Base-by-base conservation (phyloP, 805 yeast species). In the Grigorovia yakushimaensis region DNA sequence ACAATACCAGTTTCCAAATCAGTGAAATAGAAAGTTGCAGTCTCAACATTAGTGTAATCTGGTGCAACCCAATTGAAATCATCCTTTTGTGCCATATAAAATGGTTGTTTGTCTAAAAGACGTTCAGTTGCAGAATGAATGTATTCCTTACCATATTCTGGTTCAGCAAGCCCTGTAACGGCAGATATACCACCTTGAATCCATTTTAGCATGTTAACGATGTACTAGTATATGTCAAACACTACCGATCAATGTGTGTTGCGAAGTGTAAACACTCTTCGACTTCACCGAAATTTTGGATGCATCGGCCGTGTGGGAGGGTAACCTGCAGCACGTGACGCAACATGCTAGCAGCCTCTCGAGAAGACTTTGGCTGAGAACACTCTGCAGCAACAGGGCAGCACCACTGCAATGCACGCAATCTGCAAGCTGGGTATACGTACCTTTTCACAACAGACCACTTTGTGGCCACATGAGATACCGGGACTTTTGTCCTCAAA, bases 91-190 rank as follows among this genome's bases (percentile, higher is more conserved):
- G 93, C 76, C 20, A 69, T 73, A 24, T 81, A 72, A 58, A 70
- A 85, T 1, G 85, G 76, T 54, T 81, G 79, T 38, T 73, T 72
- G 30, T 70, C 77, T 39, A 69, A 70, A 42, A 82, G 78, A 41
- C 78, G 64, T 36, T 77, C 77, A 39, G 84, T 77, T 49, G 89
- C 79, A n/a, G 97, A 78, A 59, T 84, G 91, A 55, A 93, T 86
- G 39, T 95, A 94, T 44, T 84, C 96, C 39, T 83, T 76, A 46
- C 98, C 98, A 60, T 93, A 93, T 62, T 84, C 95, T 22, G 98
- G 98, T 66, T 93, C 98, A 2, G 96, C 96, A 11, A 95, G 79
- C 47, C 98, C 98, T 5, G 97, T 91, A 42, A 88, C 93, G 5
- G 94, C 93, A n/a, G 97, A 86, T 46, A 85, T 73, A 55, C 88